Base-by-base conservation (phyloP, 768 basidiomycete species). In the Trichaptum fuscoviolaceum region DNA sequence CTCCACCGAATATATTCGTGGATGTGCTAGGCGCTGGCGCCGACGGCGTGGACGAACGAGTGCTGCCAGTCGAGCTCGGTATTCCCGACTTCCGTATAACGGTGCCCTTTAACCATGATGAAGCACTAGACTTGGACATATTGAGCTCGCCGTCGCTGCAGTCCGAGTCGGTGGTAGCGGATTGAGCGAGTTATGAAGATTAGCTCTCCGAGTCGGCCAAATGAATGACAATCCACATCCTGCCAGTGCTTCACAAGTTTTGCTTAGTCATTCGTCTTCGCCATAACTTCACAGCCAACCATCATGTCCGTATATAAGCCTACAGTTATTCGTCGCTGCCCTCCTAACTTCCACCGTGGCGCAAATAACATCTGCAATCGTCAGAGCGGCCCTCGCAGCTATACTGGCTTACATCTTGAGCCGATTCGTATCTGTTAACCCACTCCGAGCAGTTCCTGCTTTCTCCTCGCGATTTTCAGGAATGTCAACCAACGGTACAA, bases 1-100 rank as follows among this genome's bases (percentile, higher is more conserved):
- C 92, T 24, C 92, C 92, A 34, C 89, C 89, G 71, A 89, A 93
- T 70, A 91, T 78, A 0, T 89, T 91, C 0, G 84, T 77, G 1
- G 91, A 90, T 0, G 92, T 90, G 69, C 86, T 87, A 72, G 89
- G 88, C 42, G 42, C 42, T 15, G 42, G 5, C 7, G 90, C 79
- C 69, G 87, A 84, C 1, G 86, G 89, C 0, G 90, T 91, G 12
- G 81, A 84, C 5, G 87, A 85, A 20, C 90, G 86, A 2, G 89
- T 82, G 52, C 80, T 75, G 24, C 79, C 74, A 25, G 71, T 82
- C 20, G 82, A 80, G 17, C 82, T 72, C 25, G 80, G 66, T 6
- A 77, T 73, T 15, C 82, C 86, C 6, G 86, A 85, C 75, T 90
- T 93, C 68, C 89, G 85, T 27, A 93, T 81, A 5, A 88, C 90